Percentiles rank a stretch among this genome's conserved stretches.
Evolutionary conservation across 371 early-diverging fungal species (phyloP).

Genomic region (Homolaphlyctis polyrhiza): DNA sequence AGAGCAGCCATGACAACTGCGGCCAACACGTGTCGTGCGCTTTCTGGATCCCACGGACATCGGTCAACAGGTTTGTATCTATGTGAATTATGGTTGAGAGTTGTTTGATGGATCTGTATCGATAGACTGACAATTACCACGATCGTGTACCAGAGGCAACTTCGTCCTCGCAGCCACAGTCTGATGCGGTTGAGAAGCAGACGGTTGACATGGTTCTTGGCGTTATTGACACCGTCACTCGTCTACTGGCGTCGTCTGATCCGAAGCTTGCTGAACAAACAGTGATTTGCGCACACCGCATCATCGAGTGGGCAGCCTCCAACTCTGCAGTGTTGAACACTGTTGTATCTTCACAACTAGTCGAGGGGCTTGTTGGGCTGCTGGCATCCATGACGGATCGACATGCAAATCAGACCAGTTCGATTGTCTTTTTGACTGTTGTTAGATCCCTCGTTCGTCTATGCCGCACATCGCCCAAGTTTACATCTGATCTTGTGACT

Average conservation of each 20-base stretch:
- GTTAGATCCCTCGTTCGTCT: not conserved
- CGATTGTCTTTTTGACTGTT: not conserved
- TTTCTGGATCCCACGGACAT: conserved; percentile 13
- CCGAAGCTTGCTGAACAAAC: conserved; percentile 67
- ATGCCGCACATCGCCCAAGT: not conserved
- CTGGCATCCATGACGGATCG: conserved; percentile 15
- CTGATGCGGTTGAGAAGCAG: conserved; percentile 19
- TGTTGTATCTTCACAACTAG: conserved; percentile 39
- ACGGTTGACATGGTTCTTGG: conserved; percentile 51
- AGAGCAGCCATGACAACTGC: conserved; percentile 76
- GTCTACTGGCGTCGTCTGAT: conserved; percentile 63
- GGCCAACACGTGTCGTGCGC: conserved; percentile 67
- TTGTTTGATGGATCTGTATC: too few species aligned
- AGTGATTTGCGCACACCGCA: conserved; percentile 60
- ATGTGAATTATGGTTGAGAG: too few species aligned
- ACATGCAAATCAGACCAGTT: not conserved
- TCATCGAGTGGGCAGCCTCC: conserved; percentile 54
- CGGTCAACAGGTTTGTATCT: too few species aligned
- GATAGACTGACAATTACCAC: too few species aligned
- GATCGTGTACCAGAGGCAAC: too few species aligned
- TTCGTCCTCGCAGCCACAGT: not conserved
- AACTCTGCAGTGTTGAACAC: conserved; percentile 47
- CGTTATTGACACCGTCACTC: conserved; percentile 65
- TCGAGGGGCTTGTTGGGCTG: conserved; percentile 39
- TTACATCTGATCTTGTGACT: conserved; percentile 33